Percentiles rank a stretch among this genome's conserved stretches.
Conservation (phyloP, 1,284 basidiomycete genomes). For the Cryptococcus maquisensis region DNA sequence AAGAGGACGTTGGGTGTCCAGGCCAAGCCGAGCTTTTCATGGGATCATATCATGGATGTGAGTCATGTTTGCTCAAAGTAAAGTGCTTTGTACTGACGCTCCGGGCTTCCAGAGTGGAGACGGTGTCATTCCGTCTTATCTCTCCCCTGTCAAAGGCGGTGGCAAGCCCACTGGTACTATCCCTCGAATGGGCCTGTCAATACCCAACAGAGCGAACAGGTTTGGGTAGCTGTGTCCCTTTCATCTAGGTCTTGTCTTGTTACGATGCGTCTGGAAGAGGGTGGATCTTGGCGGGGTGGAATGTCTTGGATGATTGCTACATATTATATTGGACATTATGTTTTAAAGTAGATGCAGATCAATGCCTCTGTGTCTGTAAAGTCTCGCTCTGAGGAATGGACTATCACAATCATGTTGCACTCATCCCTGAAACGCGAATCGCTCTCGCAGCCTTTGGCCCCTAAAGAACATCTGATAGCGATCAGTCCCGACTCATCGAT, state of each 20-base stretch:
- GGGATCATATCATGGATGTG: slow-evolving; percentile 43
- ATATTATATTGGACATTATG: neutral
- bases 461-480: neutral
- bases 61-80: slow-evolving; percentile 10
- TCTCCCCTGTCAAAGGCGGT: slow-evolving; percentile 34
- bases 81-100: too few relatives aligned
- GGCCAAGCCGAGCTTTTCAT: slow-evolving; percentile 28
- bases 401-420: too few relatives aligned
- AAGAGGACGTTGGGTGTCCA: slow-evolving; percentile 33
- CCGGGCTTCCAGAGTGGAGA: slow-evolving; percentile 35
- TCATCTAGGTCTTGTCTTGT: neutral
- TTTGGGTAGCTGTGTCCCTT: neutral
- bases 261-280: neutral
- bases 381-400: too few relatives aligned
- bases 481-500: neutral
- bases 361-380: neutral
- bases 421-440: neutral
- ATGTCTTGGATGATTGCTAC: neutral
- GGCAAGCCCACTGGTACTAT: slow-evolving; percentile 24
- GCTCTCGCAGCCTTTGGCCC: neutral
- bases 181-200: slow-evolving; percentile 32
- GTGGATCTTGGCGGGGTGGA: neutral
- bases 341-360: neutral
- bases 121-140: slow-evolving; percentile 38
- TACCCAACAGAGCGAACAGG: slow-evolving; percentile 11